Conservation (phyloP, 306 rosid genomes). For the Trichosanthes cucumerina region DNA sequence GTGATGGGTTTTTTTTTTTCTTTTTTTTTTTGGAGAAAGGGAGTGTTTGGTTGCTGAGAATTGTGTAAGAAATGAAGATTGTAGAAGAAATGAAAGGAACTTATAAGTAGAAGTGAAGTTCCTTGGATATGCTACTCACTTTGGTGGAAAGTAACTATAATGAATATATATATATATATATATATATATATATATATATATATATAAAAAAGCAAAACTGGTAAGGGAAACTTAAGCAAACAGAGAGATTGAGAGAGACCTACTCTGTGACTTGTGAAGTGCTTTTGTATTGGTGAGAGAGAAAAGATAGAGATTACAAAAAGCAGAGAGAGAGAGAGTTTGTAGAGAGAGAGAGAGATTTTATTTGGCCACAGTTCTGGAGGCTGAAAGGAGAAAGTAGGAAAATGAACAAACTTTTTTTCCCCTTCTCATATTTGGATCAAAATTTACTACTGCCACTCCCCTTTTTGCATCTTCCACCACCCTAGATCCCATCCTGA, state of each 20-base stretch:
- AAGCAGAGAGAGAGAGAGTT: neutral
- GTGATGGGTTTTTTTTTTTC: neutral
- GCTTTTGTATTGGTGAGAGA: neutral
- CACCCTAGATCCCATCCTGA: neutral
- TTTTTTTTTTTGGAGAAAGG: neutral
- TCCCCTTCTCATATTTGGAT: neutral
- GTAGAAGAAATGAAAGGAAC: neutral
- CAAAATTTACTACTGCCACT: neutral
- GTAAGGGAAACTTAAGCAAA: constrained; percentile 5
- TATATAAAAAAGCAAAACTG: neutral
- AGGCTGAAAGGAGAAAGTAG: neutral
- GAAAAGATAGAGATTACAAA: neutral
- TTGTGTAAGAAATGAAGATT: neutral
- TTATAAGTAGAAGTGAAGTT: constrained; percentile 7
- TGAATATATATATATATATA: too few species aligned
- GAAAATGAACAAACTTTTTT: neutral
- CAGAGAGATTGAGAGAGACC: neutral
- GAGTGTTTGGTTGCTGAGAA: neutral
- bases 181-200: too few species aligned
- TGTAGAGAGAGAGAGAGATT: neutral
- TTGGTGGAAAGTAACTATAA: neutral
- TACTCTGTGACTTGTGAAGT: constrained; percentile 3
- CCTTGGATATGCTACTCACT: constrained; percentile 4
- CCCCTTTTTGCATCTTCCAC: neutral
- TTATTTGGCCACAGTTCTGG: neutral